Percentiles rank a stretch among this genome's conserved stretches.
These are phyloP conservation scores for Toxoplasma gondii DNA, from an alignment of 169 alveolate genomes.

Conservation along the genomic window DNA sequence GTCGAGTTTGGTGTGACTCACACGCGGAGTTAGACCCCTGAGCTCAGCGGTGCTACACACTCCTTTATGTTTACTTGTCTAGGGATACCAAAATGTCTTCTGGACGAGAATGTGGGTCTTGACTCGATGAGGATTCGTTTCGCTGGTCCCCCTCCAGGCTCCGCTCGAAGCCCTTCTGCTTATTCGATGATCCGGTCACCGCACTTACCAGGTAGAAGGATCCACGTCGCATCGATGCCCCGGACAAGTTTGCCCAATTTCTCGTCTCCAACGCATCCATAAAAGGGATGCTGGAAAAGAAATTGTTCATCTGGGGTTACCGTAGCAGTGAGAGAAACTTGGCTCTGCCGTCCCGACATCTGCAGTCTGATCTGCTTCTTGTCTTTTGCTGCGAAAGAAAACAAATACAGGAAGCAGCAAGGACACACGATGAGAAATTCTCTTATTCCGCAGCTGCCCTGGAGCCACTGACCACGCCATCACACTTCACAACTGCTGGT, in stretches of 20 bases:
- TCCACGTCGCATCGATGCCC: constrained; percentile 12
- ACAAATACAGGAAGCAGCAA: no score
- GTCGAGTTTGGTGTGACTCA: no score
- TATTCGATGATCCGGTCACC: not conserved
- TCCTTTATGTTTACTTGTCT: not conserved
- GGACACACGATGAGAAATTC: no score
- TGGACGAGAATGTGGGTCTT: no score
- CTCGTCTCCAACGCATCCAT: constrained; percentile 8
- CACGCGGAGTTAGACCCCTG: no score
- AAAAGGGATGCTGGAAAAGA: not conserved
- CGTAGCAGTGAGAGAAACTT: not conserved
- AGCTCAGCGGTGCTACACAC: not conserved
- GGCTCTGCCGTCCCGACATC: not conserved
- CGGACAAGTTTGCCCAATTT: not conserved
- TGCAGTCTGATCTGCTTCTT: no score
- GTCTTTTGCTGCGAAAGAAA: no score
- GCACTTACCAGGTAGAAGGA: not conserved
- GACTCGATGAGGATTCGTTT: no score
- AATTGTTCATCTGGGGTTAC: not conserved
- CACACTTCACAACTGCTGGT: no score
- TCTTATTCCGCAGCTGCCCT: no score
- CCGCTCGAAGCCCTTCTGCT: not conserved
- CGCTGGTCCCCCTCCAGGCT: not conserved
- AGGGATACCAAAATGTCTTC: not conserved
- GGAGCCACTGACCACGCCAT: no score